A percentile compares a stretch with the other conserved stretches of the same genome.
Evolutionary conservation across 192 early-diverging fungal species (phyloP).

Genomic region (Entrophospora sp.): DNA sequence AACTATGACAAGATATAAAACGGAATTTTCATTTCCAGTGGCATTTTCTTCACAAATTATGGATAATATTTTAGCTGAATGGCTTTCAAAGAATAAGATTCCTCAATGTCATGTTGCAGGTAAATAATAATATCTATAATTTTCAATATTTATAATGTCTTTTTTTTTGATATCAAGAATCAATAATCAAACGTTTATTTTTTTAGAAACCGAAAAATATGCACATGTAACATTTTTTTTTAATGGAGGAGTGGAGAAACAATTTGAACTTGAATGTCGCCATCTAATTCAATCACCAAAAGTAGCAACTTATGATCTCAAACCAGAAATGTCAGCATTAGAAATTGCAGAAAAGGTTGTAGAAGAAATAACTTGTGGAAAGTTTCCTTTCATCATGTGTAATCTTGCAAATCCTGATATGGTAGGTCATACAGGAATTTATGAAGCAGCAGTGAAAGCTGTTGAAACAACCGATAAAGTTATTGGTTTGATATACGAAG

Average conservation of each 20-base stretch:
- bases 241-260: constrained; percentile 94
- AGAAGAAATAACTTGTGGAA: constrained; percentile 60
- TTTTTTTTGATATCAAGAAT: no score
- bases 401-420: constrained; percentile 99
- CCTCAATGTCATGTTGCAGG: constrained; percentile 88
- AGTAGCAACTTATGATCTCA: constrained; percentile 95
- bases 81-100: constrained; percentile 81
- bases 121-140: no score
- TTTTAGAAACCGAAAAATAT: constrained; percentile 97
- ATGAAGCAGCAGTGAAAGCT: constrained; percentile 82
- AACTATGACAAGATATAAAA: constrained; percentile 97
- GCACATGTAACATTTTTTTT: constrained; percentile 99
- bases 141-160: no score
- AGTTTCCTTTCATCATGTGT: constrained; percentile 94
- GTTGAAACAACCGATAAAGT: constrained; percentile 93
- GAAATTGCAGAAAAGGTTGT: constrained; percentile 88
- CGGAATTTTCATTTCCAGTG: constrained; percentile 89
- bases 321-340: constrained; percentile 91
- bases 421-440: constrained; percentile 97
- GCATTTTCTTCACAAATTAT: constrained; percentile 96
- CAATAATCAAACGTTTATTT: background rate
- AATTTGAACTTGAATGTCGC: constrained; percentile 83
- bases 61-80: constrained; percentile 97
- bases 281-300: constrained; percentile 85
- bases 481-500: constrained; percentile 88